Conservation (phyloP, 148 eudicot genomes). For the Vaccinium darrowii region DNA sequence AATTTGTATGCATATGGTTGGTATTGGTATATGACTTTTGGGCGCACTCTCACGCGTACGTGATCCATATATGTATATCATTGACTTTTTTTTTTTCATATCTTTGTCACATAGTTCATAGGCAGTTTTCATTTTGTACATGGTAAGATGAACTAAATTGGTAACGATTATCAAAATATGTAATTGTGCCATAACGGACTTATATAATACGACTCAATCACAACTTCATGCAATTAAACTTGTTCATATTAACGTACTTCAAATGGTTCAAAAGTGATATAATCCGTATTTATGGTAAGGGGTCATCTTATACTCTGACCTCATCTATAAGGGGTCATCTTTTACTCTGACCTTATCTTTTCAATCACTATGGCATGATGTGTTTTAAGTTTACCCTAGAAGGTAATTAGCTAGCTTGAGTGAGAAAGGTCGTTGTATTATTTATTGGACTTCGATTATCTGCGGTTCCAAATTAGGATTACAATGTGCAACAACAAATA, state of each 20-base stretch:
- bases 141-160: neutral
- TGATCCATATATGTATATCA: neutral
- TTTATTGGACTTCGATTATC: neutral
- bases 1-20: neutral
- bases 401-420: conserved; percentile 11
- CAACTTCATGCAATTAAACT: no score
- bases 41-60: neutral
- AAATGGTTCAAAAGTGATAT: no score
- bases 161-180: neutral
- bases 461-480: neutral
- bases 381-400: neutral
- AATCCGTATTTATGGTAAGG: no score
- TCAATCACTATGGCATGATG: no score
- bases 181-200: no score
- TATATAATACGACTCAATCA: no score
- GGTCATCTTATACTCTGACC: neutral
- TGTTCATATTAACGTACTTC: no score
- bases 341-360: no score
- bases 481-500: neutral
- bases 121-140: neutral
- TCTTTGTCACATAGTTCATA: neutral
- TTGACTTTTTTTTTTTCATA: neutral
- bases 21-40: neutral
- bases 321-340: neutral
- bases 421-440: conserved; percentile 3